Evolutionary conservation across 2,329 filamentous ascomycete genomes (phyloP), one percentile per base, ranked within the genome.

Genomic region (Apiospora saccharicola): DNA sequence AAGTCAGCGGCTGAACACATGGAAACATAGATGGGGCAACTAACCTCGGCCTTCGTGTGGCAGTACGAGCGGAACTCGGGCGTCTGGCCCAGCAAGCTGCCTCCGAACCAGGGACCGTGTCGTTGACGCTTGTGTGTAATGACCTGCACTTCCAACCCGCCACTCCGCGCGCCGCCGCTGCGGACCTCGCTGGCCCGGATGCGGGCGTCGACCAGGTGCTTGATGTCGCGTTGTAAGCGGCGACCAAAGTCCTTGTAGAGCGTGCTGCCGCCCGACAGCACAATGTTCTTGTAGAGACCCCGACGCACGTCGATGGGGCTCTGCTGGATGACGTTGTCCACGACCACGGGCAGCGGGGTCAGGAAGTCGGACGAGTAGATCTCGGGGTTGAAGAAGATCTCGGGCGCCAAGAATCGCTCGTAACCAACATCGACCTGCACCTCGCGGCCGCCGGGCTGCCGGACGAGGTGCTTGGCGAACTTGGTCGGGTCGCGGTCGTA

Each of bases 351-450:
- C 12, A 99, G 90, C 19, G 96, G 96, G 16, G 96, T 99, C 76
- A 99, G 86, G 87, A 99, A 99, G 82, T 99, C 96, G 76, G 96
- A 98, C 74, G 94, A 98, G 89, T 98, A 98, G 80, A 99, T 99
- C 86, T 99, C 96, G 43, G 96, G 96, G 85, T 99, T 99, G 90
- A 99, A 99, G 86, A 99, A 99, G 81, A 99, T 99, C 83, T 99
- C 96, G 34, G 97, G 97, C 2, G 96, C 96, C 73, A 99, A 88
- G 89, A 99, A 99, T 46, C 96, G 93, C 84, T 99, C 96, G 85
- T 98, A 99, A 70, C 96, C 96, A 70, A 99, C 94, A 79, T 99
- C 97, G 67, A 99, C 94, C 1, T 87, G 90, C 30, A 96, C 92
- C 77, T 93, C 91, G 77, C 93, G 92, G 75, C 96, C 96, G 77